Evolutionary conservation across 192 early-diverging fungal genomes (phyloP), one percentile per base, ranked within the genome.

Genomic region (Mortierella antarctica): DNA sequence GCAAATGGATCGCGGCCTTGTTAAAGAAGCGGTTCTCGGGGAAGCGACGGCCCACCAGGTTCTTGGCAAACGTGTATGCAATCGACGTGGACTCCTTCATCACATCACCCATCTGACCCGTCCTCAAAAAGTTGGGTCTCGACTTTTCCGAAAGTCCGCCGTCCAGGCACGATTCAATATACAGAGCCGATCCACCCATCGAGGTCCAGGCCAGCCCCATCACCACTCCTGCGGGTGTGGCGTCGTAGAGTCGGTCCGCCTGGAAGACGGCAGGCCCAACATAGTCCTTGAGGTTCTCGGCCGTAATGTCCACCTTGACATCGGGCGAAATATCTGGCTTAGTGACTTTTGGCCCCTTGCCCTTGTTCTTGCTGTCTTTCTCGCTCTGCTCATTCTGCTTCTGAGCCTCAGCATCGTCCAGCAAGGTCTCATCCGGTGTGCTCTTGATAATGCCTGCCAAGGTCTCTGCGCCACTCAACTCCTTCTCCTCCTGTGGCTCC

Each of bases 181-280:
- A 99, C 0, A 99, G 86, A 2, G 95, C 90, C 1, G 96, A 96
- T 31, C 98, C 97, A 69, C 96, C 97, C 91, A 99, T 93, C 45
- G 91, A 93, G 0, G 96, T 99, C 97, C 96, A 99, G 4, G 98
- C 98, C 57, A 99, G 86, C 21, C 98, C 98, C 97, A 99, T 99
- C 42, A 98, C 93, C 17, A 99, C 96, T 52, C 98, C 98, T 5
- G 95, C 87, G 13, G 96, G 96, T 0, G 97, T 97, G 17, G 67
- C 74, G 23, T 97, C 95, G 78, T 98, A 99, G 55, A 99, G 88
- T 45, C 97, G 87, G 70, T 99, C 98, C 10, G 91, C 88, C 20
- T 93, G 93, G 83, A 92, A 99, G 2, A 94, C 79, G 7, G 96
- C 95, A 39, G 92, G 91, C 2, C 97, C 98, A 46, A 99, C 97